These are phyloP conservation scores for Cercospora janseana DNA, from an alignment of 2,329 filamentous ascomycete species.

Conservation along the genomic window DNA sequence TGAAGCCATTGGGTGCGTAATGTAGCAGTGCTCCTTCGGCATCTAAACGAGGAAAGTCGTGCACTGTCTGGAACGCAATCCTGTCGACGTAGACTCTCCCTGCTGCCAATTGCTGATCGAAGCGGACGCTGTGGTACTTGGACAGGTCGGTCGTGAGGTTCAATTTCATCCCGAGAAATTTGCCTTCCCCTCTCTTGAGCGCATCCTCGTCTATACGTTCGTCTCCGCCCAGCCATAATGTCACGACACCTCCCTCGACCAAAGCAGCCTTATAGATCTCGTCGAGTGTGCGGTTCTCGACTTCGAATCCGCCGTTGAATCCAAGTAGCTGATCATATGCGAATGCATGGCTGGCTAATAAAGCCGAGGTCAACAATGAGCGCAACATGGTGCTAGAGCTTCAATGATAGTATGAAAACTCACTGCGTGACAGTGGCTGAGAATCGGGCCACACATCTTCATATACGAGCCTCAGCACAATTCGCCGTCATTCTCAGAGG, in stretches of 20 bases:
- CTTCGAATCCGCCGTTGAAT: not conserved
- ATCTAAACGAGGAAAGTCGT: not conserved
- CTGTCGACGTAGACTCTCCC: not conserved
- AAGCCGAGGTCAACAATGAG: not conserved
- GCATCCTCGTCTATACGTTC: not conserved
- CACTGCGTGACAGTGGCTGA: too few species aligned
- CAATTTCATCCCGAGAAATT: not conserved
- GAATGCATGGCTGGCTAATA: not conserved
- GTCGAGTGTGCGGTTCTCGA: not conserved
- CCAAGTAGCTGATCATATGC: not conserved
- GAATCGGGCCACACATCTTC: too few species aligned
- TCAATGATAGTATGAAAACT: too few species aligned
- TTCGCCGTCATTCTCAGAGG: too few species aligned
- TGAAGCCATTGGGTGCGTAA: not conserved
- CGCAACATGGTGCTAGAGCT: not conserved
- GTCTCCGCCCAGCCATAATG: constrained; percentile 3
- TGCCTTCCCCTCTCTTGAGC: not conserved
- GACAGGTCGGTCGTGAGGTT: not conserved
- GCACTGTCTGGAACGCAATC: not conserved
- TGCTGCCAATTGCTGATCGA: not conserved
- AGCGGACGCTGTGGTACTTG: constrained; percentile 2
- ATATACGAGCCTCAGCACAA: too few species aligned
- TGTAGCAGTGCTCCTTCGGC: not conserved
- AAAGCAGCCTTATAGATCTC: constrained; percentile 1
- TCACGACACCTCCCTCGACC: not conserved